Base-by-base conservation (phyloP, 805 yeast species). In the Wickerhamomyces mucosus region DNA sequence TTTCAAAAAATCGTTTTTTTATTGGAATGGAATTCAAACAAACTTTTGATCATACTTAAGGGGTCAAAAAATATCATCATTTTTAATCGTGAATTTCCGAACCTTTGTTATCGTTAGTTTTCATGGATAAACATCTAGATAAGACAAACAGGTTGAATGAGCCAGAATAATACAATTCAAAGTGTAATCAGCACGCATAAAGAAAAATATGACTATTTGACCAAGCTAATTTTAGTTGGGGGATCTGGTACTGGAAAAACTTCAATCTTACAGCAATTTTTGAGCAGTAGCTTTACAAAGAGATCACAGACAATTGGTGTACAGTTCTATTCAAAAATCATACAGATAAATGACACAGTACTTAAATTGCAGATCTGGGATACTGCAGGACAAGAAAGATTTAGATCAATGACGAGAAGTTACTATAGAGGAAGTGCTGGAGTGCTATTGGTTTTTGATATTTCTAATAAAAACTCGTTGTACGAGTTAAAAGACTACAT, bases 401-500 rank as follows among this genome's bases (percentile, higher is more conserved):
- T 92, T 67, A 78, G 97, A 63, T 92, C 98, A 31, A 89, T 89
- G 63, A 92, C 97, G 10, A 83, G 96, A 11, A 84, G 96, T 12
- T 89, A 89, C 65, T 89, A 89, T 68, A 80, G 98, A 59, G 98
- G 98, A 35, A 96, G 97, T 10, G 97, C 89, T 56, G 98, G 98
- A 39, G 92, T 89, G 58, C 92, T 89, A 50, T 89, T 89, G 48
- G 98, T 89, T 32, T 89, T 92, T 59, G 98, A 89, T 56, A 96
- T 92, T 28, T 92, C 98, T 32, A 97, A 92, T 60, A 96, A 85
- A 62, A 95, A 85, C 58, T 80, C 86, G 32, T 89, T 89, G 21
- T 32, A 39, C 7, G 41, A 34, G n/a, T 40, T 59, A 16, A 40
- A 40, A 26, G 58, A 53, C 21, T 57, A 46, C 37, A 44, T 60